Conservation (phyloP, 169 alveolate genomes). For the Cyclospora cayetanensis region DNA sequence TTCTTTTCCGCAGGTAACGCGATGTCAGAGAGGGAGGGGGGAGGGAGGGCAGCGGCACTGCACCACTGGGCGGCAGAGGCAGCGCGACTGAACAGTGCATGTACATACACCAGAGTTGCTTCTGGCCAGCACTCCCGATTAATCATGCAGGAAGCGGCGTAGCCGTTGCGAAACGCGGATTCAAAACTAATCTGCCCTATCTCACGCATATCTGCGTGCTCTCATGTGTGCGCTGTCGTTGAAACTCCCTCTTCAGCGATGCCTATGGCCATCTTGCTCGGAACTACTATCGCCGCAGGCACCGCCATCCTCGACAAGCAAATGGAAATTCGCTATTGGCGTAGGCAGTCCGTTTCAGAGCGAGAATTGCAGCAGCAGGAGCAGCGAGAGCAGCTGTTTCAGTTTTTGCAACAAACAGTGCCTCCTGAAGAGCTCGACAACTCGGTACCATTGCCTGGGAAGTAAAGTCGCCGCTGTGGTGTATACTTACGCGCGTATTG, state of each 20-base stretch:
- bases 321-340: constrained; percentile 72
- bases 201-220: too few species aligned
- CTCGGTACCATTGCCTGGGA: constrained; percentile 80
- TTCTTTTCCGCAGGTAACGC: neutral
- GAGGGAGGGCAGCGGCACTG: too few species aligned
- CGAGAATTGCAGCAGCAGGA: constrained; percentile 78
- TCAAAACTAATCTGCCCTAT: too few species aligned
- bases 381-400: constrained; percentile 79
- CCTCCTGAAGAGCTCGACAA: constrained; percentile 78
- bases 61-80: too few species aligned
- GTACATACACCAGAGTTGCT: too few species aligned
- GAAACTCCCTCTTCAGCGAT: constrained; percentile 30
- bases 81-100: too few species aligned
- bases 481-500: too few species aligned
- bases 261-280: constrained; percentile 54
- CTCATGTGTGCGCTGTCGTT: neutral
- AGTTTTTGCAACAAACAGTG: constrained; percentile 72
- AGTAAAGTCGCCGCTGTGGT: too few species aligned
- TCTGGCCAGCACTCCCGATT: too few species aligned
- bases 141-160: too few species aligned
- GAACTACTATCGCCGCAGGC: constrained; percentile 71
- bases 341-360: constrained; percentile 75
- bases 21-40: too few species aligned
- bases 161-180: too few species aligned
- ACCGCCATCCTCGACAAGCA: constrained; percentile 80